Percentiles rank a stretch among this genome's conserved stretches.
These are phyloP conservation scores for Trichoderma asperellum DNA, from an alignment of 2,329 filamentous ascomycete species.

Conservation along the genomic window DNA sequence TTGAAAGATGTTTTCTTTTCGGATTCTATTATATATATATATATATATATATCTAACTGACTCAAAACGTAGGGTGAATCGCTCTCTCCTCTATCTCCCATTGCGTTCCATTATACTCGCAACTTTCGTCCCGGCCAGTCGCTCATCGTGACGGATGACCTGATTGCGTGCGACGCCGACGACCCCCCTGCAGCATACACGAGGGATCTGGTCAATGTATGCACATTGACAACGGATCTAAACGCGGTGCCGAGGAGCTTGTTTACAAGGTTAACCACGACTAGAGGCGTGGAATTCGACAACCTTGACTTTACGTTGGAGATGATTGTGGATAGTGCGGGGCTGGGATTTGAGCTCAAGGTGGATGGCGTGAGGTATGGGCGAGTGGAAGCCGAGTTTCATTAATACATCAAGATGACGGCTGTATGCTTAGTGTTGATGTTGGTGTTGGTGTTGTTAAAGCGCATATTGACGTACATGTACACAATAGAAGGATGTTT, in stretches of 20 bases:
- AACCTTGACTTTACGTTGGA: conserved; percentile 82
- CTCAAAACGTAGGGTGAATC: conserved; percentile 66
- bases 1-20: not conserved
- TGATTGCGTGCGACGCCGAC: conserved; percentile 76
- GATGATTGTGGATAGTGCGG: conserved; percentile 80
- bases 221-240: conserved; percentile 79
- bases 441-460: not conserved
- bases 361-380: conserved; percentile 79
- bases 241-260: conserved; percentile 73
- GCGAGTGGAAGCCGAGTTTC: conserved; percentile 76
- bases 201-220: conserved; percentile 70
- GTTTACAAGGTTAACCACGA: conserved; percentile 77
- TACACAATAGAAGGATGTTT: not conserved
- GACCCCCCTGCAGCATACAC: conserved; percentile 64
- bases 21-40: too few relatives aligned
- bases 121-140: conserved; percentile 82
- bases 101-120: conserved; percentile 83
- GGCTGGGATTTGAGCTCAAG: conserved; percentile 75
- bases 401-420: conserved; percentile 45
- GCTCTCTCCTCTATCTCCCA: conserved; percentile 72
- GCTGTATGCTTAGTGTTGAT: not conserved
- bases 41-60: too few relatives aligned
- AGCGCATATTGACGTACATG: not conserved
- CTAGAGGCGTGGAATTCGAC: conserved; percentile 78
- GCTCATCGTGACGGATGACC: conserved; percentile 76